Evolutionary conservation across 1,284 basidiomycete genomes (phyloP).

Genomic region (Rhodotorula sp.): DNA sequence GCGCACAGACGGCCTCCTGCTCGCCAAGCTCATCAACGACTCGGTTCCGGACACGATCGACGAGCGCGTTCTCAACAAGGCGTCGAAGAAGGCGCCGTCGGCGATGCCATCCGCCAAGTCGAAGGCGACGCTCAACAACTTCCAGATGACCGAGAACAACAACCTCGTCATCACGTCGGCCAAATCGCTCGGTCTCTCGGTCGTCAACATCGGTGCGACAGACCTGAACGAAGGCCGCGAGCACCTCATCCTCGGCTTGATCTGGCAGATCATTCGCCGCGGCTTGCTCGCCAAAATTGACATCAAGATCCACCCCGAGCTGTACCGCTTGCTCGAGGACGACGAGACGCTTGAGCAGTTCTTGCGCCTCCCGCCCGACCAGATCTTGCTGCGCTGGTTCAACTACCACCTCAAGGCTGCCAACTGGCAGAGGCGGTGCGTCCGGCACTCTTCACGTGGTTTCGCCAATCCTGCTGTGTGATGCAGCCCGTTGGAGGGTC

Average conservation of each 20-base stretch:
- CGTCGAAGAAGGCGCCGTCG: slow-evolving; percentile 57
- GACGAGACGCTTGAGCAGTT: slow-evolving; percentile 96
- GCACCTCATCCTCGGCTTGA: slow-evolving; percentile 95
- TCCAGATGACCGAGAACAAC: slow-evolving; percentile 99
- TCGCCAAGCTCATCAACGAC: slow-evolving; percentile 98
- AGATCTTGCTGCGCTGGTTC: slow-evolving; percentile 95
- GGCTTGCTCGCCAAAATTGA: slow-evolving; percentile 93
- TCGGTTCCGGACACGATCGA: slow-evolving; percentile 99
- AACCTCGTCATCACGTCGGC: slow-evolving; percentile 98
- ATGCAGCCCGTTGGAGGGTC: too few species aligned
- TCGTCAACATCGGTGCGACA: slow-evolving; percentile 94
- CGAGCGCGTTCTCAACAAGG: slow-evolving; percentile 93
- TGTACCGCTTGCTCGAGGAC: slow-evolving; percentile 93
- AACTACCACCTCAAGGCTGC: slow-evolving; percentile 98
- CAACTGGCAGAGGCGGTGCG: slow-evolving; percentile 77
- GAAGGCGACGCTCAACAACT: slow-evolving; percentile 66
- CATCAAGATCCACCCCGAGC: slow-evolving; percentile 95
- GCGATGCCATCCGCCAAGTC: slow-evolving; percentile 32
- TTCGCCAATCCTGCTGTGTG: neutral
- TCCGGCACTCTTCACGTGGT: neutral
- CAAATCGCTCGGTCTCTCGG: slow-evolving; percentile 95
- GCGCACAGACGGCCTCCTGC: slow-evolving; percentile 75
- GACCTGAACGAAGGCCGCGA: slow-evolving; percentile 92
- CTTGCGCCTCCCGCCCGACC: slow-evolving; percentile 88
- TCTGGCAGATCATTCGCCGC: slow-evolving; percentile 96